These are phyloP conservation scores for Tagetes erecta DNA, from an alignment of 129 eudicot species.

Conservation along the genomic window DNA sequence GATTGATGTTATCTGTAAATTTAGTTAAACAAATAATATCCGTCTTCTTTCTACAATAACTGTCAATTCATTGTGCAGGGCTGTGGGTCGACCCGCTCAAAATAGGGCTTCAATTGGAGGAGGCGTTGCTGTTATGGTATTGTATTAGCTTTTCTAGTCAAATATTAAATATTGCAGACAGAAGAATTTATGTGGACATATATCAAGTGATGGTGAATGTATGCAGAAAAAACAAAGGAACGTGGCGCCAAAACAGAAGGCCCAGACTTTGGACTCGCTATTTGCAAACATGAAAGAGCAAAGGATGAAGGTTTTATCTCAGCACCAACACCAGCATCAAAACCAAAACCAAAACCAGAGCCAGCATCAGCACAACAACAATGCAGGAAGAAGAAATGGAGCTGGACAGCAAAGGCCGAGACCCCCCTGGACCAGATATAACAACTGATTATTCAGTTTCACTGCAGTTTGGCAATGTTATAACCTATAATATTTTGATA, in stretches of 20 bases:
- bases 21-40: not conserved
- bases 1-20: slow-evolving; percentile 20
- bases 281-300: slow-evolving; percentile 80
- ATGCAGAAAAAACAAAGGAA: slow-evolving; percentile 26
- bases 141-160: not conserved
- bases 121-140: slow-evolving; percentile 59
- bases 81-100: slow-evolving; percentile 40
- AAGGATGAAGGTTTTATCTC: slow-evolving; percentile 54
- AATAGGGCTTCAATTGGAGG: slow-evolving; percentile 48
- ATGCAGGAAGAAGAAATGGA: slow-evolving; percentile 42
- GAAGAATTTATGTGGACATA: not conserved
- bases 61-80: slow-evolving; percentile 54
- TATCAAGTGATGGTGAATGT: not conserved
- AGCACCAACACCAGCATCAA: slow-evolving; percentile 16
- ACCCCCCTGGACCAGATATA: slow-evolving; percentile 58
- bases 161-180: not conserved
- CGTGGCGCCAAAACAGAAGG: slow-evolving; percentile 44
- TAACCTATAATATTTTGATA: not conserved
- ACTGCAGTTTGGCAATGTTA: not conserved
- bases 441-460: slow-evolving; percentile 14
- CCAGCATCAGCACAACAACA: not conserved
- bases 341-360: too few species aligned
- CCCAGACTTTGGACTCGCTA: slow-evolving; percentile 66
- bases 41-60: slow-evolving; percentile 12
- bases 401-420: slow-evolving; percentile 52